Conservation (phyloP, 2,329 filamentous ascomycete genomes). For the Tolypocladium endophyticum region DNA sequence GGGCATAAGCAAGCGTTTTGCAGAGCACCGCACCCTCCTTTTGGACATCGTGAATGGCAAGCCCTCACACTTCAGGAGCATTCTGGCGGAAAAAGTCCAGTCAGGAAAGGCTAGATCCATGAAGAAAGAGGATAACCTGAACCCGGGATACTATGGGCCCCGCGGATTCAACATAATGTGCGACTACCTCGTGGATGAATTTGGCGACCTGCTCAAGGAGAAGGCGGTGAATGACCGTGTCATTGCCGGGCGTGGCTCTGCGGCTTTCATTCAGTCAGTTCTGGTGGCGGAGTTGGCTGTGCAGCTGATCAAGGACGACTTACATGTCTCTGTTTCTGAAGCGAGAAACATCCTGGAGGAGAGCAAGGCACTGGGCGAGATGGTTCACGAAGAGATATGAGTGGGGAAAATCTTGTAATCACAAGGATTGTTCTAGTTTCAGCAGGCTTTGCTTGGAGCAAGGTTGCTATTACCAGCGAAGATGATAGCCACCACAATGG, state of each 20-base stretch:
- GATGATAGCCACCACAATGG: not conserved
- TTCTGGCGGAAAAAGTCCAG: constrained; percentile 43
- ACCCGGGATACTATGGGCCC: constrained; percentile 76
- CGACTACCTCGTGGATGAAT: constrained; percentile 52
- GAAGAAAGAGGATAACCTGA: constrained; percentile 46
- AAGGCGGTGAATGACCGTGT: constrained; percentile 53
- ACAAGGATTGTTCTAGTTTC: not conserved
- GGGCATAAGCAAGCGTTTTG: constrained; percentile 46
- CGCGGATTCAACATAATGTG: constrained; percentile 64
- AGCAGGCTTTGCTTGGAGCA: not conserved
- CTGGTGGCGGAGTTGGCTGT: constrained; percentile 62
- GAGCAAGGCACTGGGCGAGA: constrained; percentile 56
- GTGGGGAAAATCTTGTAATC: not conserved
- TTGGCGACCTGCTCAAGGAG: constrained; percentile 49
- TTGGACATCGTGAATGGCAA: constrained; percentile 48
- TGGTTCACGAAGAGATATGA: constrained; percentile 51
- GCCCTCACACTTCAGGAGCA: constrained; percentile 49
- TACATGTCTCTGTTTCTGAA: constrained; percentile 30
- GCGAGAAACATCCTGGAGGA: constrained; percentile 50
- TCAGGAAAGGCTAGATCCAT: constrained; percentile 50
- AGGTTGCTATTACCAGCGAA: not conserved
- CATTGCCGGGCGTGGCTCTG: constrained; percentile 55
- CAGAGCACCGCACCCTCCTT: constrained; percentile 43
- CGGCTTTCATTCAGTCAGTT: constrained; percentile 61
- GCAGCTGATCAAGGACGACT: constrained; percentile 45